A percentile compares a stretch with the other conserved stretches of the same genome.
phyloP scores from a whole-genome alignment of 495 filamentous ascomycete species.

The Echria macrotheca region DNA sequence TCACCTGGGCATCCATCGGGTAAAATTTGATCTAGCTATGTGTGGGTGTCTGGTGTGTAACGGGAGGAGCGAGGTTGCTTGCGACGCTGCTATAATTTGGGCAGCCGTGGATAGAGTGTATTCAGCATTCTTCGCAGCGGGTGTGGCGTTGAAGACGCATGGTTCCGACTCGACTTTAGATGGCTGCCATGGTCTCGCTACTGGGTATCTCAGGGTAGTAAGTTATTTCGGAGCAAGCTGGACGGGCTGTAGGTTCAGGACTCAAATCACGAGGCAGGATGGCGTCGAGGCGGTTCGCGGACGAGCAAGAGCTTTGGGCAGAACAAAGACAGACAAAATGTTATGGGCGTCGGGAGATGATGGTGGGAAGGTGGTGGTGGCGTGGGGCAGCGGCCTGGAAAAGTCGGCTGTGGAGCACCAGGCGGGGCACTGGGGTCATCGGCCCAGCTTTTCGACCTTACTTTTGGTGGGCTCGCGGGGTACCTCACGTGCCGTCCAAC shows the following conservation, averaged over 20 bases:
- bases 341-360: conserved; percentile 7
- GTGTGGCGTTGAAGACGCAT: conserved; percentile 27
- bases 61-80: conserved; percentile 1
- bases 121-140: conserved; percentile 28
- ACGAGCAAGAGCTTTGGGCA: neutral
- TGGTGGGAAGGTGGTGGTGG: conserved; percentile 4
- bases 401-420: conserved; percentile 7
- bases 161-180: conserved; percentile 13
- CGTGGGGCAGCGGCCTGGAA: conserved; percentile 13
- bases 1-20: conserved; percentile 34
- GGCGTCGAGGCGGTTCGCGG: too few species aligned
- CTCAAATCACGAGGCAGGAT: too few species aligned
- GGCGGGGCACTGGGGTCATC: neutral
- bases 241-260: too few species aligned
- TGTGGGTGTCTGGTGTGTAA: conserved; percentile 2
- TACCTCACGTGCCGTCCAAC: neutral
- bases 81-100: conserved; percentile 28
- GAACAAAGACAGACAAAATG: conserved; percentile 8
- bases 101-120: conserved; percentile 21
- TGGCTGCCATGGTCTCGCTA: neutral
- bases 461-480: too few species aligned
- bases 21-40: conserved; percentile 3
- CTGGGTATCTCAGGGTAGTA: neutral
- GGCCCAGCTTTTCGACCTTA: neutral
- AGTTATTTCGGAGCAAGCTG: too few species aligned